Conservation (phyloP, 805 yeast species). For the Jamesozyma jinghongensis region DNA sequence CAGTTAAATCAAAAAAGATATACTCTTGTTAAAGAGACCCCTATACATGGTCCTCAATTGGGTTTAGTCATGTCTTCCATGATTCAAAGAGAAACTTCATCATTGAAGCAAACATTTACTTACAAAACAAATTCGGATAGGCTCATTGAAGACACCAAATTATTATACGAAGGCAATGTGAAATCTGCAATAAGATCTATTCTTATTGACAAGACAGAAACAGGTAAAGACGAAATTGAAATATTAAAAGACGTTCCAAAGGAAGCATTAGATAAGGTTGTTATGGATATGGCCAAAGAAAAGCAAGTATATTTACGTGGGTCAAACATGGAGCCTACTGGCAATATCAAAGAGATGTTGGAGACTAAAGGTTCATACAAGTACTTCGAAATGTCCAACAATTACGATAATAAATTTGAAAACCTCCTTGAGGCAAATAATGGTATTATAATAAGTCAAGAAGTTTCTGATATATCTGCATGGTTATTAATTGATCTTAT, state of each 20-base stretch:
- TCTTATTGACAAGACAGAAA: conserved; percentile 23
- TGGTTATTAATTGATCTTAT: conserved; percentile 50
- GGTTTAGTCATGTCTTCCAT: conserved; percentile 54
- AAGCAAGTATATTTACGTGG: conserved; percentile 46
- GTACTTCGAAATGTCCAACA: conserved; percentile 38
- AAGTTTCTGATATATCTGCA: conserved; percentile 53
- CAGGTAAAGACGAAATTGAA: conserved; percentile 24
- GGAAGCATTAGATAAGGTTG: conserved; percentile 40
- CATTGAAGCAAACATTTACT: conserved; percentile 40
- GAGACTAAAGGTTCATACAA: conserved; percentile 24
- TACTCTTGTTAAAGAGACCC: conserved; percentile 32
- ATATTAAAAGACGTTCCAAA: conserved; percentile 35
- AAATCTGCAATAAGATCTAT: conserved; percentile 31
- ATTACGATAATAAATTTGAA: conserved; percentile 37
- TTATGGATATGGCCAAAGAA: conserved; percentile 38
- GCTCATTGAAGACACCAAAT: conserved; percentile 6
- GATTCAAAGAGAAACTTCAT: conserved; percentile 56
- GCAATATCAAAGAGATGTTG: conserved; percentile 16
- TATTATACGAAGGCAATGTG: conserved; percentile 19
- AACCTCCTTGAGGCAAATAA: conserved; percentile 37
- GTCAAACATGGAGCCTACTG: conserved; percentile 31
- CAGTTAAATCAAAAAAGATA: conserved; percentile 42
- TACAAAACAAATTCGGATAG: conserved; percentile 15
- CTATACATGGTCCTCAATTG: conserved; percentile 20
- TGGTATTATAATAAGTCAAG: conserved; percentile 47